Conservation (phyloP, 148 eudicot genomes). For the Cornus kousa region DNA sequence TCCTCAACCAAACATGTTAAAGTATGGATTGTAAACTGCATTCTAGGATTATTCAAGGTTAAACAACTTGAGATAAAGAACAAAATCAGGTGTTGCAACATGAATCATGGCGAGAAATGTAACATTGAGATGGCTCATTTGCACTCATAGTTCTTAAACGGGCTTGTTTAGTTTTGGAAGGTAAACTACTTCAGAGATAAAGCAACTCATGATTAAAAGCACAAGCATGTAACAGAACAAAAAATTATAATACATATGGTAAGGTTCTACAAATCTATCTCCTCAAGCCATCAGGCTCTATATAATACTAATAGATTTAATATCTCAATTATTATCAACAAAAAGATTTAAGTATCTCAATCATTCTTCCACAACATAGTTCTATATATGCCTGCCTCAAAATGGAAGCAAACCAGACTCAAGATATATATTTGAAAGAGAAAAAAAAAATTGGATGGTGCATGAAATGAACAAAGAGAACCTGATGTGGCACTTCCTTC, state of each 20-base stretch:
- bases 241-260: too few relatives aligned
- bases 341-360: not conserved
- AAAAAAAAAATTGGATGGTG: not conserved
- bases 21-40: too few relatives aligned
- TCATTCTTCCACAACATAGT: not conserved
- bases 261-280: too few relatives aligned
- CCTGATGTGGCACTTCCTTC: slow-evolving; percentile 62
- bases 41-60: not conserved
- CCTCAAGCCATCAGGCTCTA: not conserved
- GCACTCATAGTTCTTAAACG: not conserved
- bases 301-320: not conserved
- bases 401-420: slow-evolving; percentile 1
- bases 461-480: slow-evolving; percentile 12
- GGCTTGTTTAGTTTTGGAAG: not conserved
- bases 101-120: not conserved
- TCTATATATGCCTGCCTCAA: not conserved
- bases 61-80: not conserved
- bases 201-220: too few relatives aligned
- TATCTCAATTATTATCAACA: not conserved
- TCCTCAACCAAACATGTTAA: too few relatives aligned
- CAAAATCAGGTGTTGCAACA: not conserved
- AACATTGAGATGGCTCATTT: slow-evolving; percentile 1
- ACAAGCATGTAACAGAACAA: too few relatives aligned
- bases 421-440: too few relatives aligned
- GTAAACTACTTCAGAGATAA: too few relatives aligned